Conservation (phyloP, 2,329 filamentous ascomycete genomes). For the Tolypocladium ophioglossoides region DNA sequence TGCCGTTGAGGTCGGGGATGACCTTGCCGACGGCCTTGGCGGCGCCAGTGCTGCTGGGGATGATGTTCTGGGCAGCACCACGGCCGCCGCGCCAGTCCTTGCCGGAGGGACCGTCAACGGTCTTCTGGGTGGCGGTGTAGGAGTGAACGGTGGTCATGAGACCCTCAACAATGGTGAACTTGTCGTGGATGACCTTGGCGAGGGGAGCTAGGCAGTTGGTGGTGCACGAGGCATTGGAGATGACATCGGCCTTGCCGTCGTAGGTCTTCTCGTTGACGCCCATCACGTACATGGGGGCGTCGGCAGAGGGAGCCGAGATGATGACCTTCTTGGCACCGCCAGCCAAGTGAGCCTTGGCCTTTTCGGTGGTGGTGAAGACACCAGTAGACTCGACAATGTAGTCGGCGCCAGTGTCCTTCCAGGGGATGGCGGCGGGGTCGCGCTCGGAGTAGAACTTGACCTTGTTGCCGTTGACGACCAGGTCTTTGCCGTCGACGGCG, state of each 20-base stretch:
- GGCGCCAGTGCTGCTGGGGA: conserved; percentile 96
- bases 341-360: conserved; percentile 88
- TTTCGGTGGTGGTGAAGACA: conserved; percentile 98
- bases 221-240: conserved; percentile 99
- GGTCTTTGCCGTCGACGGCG: conserved; percentile 56
- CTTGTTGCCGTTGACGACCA: conserved; percentile 88
- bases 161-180: conserved; percentile 95
- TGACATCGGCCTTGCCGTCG: conserved; percentile 81
- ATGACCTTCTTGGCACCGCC: conserved; percentile 97
- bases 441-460: conserved; percentile 91
- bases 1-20: conserved; percentile 95
- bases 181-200: conserved; percentile 98
- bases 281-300: conserved; percentile 99
- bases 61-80: conserved; percentile 99
- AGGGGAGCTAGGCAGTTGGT: conserved; percentile 99
- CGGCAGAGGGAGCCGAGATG: conserved; percentile 84
- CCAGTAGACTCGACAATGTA: conserved; percentile 97
- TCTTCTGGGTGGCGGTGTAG: conserved; percentile 99
- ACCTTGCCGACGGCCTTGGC: conserved; percentile 99
- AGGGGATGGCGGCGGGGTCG: conserved; percentile 84
- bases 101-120: conserved; percentile 89
- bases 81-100: conserved; percentile 99
- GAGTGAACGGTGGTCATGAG: conserved; percentile 99
- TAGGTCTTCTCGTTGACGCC: conserved; percentile 95
- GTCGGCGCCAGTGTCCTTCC: conserved; percentile 74